Percentiles rank a stretch among this genome's conserved stretches.
These are phyloP conservation scores for Gillenia trifoliata DNA, from an alignment of 306 rosid species.

Conservation along the genomic window DNA sequence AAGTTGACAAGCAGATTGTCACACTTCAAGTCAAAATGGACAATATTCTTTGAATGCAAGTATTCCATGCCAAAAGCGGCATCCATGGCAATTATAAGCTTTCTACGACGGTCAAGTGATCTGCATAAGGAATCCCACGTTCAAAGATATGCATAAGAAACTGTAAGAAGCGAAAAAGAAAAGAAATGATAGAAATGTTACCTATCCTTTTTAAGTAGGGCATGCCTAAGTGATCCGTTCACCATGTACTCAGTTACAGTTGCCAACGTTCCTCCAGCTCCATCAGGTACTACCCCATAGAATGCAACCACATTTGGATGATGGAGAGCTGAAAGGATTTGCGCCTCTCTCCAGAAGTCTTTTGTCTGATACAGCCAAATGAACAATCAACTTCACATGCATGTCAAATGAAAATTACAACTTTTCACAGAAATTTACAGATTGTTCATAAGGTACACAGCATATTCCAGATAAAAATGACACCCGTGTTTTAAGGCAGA, in stretches of 20 bases:
- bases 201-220: constrained; percentile 28
- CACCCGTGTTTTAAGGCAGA: neutral
- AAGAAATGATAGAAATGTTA: neutral
- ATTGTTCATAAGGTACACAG: neutral
- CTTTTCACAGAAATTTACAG: neutral
- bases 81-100: constrained; percentile 34
- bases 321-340: constrained; percentile 28
- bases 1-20: constrained; percentile 31
- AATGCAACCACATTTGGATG: constrained; percentile 39
- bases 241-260: constrained; percentile 33
- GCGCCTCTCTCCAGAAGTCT: constrained; percentile 38
- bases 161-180: constrained; percentile 5
- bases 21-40: constrained; percentile 36
- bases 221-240: constrained; percentile 30
- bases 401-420: neutral
- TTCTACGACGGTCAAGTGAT: constrained; percentile 20
- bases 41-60: constrained; percentile 30
- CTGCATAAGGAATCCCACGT: constrained; percentile 14
- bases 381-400: constrained; percentile 1
- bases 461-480: neutral
- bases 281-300: constrained; percentile 32
- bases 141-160: constrained; percentile 13
- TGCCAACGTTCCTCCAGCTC: constrained; percentile 26
- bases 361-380: constrained; percentile 14
- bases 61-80: constrained; percentile 36